Conservation (phyloP, 768 basidiomycete species). For the Gelatoporia subvermispora region DNA sequence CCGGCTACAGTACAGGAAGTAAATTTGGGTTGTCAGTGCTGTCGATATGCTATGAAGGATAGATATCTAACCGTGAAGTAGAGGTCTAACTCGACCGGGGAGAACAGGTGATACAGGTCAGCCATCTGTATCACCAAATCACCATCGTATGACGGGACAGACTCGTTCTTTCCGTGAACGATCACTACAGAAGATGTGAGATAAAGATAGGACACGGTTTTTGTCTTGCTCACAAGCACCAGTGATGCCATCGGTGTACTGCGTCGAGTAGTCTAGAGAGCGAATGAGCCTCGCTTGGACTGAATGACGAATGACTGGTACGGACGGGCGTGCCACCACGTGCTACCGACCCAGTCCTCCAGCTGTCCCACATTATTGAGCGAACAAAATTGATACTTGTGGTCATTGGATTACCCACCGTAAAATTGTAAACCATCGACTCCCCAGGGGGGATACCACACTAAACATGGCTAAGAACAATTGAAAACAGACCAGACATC, state of each 20-base stretch:
- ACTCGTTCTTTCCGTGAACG: slow-evolving; percentile 34
- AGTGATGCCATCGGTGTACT: slow-evolving; percentile 46
- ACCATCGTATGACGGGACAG: slow-evolving; percentile 32
- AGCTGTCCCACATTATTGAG: slow-evolving; percentile 9
- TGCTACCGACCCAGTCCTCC: slow-evolving; percentile 40
- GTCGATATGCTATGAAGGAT: no score
- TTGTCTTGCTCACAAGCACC: slow-evolving; percentile 34
- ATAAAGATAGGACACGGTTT: no score
- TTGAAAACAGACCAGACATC: no score
- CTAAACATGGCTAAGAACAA: slow-evolving; percentile 25
- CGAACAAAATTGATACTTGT: no score
- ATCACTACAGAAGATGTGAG: slow-evolving; percentile 22
- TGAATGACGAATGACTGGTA: not conserved
- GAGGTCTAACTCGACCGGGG: slow-evolving; percentile 19
- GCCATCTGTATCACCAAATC: slow-evolving; percentile 37
- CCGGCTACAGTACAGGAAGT: slow-evolving; percentile 13
- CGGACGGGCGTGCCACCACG: slow-evolving; percentile 42
- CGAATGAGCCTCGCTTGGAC: slow-evolving; percentile 11
- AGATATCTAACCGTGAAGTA: slow-evolving; percentile 14
- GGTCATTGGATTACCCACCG: slow-evolving; percentile 1
- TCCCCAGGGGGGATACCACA: slow-evolving; percentile 51
- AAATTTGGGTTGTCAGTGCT: not conserved
- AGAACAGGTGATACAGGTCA: slow-evolving; percentile 29
- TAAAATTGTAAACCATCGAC: slow-evolving; percentile 33
- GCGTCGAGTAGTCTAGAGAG: slow-evolving; percentile 15